Evolutionary conservation across 257 asterid species (phyloP), one percentile per base, ranked within the genome.

Genomic region (Cynanchum wilfordii): DNA sequence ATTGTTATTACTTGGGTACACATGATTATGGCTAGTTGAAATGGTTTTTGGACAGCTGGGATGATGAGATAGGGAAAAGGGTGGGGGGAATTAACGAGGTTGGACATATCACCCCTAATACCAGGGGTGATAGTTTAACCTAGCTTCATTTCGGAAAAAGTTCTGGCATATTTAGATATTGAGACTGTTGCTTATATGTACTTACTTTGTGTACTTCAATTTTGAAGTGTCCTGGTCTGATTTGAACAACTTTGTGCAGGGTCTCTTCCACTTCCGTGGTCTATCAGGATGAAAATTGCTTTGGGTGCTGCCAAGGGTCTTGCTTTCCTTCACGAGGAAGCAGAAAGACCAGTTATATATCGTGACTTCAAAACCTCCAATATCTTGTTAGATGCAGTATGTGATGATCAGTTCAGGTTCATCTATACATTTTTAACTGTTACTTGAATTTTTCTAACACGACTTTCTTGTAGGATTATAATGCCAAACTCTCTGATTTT

Each of bases 321-420:
- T 62, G 89, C 96, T 71, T 94, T 94, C 81, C 97, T 94, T 72
- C 99, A 94, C 0, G 99, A 89, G 86, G 97, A 94, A 87, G 97
- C 97, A n/a, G 92, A 91, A 83, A 90, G 97, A 65, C 97, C 95
- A 0, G 95, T 91, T 25, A 94, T 94, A 63, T 94, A 86, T 79
- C 97, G 99, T 36, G 99, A 94, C 86, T 94, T 94, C 70, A 94
- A 94, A 87, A 94, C 99, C n/a, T 91, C 99, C 30, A 94, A 94
- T 82, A 91, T 94, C 81, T 88, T 94, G 50, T 78, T 94, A 78
- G 98, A 94, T 75, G 95, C 99, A 72, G 99, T 94, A 81, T 79
- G 96, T 83, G 73, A 68, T 73, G 70, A 16, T 27, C 73, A 67
- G 40, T 68, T 72, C 13, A 25, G 51, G 29, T 30, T 63, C 49